Evolutionary conservation across 139 green algal genomes (phyloP).

Genomic region (Yamagishiella unicocca): DNA sequence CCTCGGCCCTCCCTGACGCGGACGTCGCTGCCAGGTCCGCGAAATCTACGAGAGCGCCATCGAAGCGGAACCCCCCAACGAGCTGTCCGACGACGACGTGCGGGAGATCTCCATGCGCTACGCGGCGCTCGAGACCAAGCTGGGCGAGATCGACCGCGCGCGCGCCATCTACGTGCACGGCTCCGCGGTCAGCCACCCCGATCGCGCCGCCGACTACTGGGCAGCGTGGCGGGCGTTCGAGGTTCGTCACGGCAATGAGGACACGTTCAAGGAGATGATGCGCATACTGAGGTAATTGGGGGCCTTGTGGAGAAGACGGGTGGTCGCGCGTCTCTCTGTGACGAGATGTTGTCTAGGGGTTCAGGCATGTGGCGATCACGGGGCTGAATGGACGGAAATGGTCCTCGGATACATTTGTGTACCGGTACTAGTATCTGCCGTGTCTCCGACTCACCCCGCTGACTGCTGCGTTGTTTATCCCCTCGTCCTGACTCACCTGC

Average conservation of each 20-base stretch:
- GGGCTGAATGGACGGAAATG: too few relatives aligned
- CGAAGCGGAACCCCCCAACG: conserved; percentile 81
- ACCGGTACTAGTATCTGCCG: too few relatives aligned
- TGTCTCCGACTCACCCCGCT: too few relatives aligned
- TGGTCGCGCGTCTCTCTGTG: background rate
- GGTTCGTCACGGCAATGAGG: conserved; percentile 88
- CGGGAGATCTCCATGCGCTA: conserved; percentile 88
- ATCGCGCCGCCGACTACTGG: conserved; percentile 84
- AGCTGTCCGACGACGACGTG: conserved; percentile 83
- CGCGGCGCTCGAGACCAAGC: conserved; percentile 86
- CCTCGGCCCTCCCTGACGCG: too few relatives aligned
- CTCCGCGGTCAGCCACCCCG: conserved; percentile 50
- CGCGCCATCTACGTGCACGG: conserved; percentile 93
- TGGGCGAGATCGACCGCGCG: conserved; percentile 97
- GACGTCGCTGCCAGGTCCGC: conserved; percentile 76
- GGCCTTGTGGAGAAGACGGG: background rate
- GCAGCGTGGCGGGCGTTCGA: conserved; percentile 79
- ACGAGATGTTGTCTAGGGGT: too few relatives aligned
- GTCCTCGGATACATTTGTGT: too few relatives aligned
- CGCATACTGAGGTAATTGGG: conserved; percentile 89
- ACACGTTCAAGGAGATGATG: conserved; percentile 99
- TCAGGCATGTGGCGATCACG: too few relatives aligned
- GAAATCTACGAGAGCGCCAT: conserved; percentile 96
- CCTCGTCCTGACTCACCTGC: background rate
- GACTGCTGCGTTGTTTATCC: background rate